Evolutionary conservation across 2,329 filamentous ascomycete species (phyloP).

Genomic region (Colletotrichum karsti): DNA sequence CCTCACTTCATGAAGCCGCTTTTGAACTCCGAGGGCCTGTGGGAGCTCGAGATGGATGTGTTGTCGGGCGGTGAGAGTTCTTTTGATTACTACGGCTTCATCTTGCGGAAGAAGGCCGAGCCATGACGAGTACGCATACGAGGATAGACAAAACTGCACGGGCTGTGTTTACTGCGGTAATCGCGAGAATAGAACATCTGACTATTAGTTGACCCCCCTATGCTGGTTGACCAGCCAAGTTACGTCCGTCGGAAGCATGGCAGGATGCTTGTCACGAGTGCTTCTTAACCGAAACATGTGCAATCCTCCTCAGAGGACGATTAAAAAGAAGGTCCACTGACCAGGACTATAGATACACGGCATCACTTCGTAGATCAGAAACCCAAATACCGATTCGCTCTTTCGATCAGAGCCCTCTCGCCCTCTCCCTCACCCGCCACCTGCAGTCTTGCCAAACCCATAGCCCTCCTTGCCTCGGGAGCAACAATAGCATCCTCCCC

Average conservation of each 20-base stretch:
- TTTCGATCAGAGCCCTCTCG: conserved; percentile 44
- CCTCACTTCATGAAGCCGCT: conserved; percentile 62
- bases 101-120: conserved; percentile 42
- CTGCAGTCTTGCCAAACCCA: conserved; percentile 53
- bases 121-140: not conserved
- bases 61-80: conserved; percentile 46
- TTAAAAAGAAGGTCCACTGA: no score
- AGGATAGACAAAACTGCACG: not conserved
- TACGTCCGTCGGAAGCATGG: no score
- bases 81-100: conserved; percentile 59
- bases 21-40: conserved; percentile 46
- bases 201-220: no score
- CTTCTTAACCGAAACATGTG: no score
- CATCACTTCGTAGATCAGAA: conserved; percentile 35
- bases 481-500: conserved; percentile 45
- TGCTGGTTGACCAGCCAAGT: no score
- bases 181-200: no score
- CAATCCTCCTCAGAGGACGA: no score
- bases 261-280: no score
- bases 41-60: conserved; percentile 52
- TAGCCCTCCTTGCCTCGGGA: conserved; percentile 47
- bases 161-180: not conserved
- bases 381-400: conserved; percentile 55
- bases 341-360: not conserved
- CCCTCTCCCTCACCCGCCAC: conserved; percentile 36